Evolutionary conservation across 2,329 filamentous ascomycete species (phyloP), one percentile per base, ranked within the genome.

Genomic region (Exserohilum rostratum): DNA sequence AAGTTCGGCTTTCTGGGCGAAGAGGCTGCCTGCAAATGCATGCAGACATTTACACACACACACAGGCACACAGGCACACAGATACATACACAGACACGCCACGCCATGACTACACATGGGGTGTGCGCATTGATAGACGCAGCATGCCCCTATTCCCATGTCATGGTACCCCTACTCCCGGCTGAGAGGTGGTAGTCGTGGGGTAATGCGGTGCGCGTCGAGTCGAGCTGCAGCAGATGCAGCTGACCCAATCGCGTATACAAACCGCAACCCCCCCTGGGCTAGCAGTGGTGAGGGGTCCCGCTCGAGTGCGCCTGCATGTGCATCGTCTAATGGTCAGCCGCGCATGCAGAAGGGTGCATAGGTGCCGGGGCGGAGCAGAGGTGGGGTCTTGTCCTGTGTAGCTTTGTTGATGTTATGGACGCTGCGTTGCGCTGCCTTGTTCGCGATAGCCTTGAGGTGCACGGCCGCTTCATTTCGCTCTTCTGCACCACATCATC

Each of bases 401-500:
- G 48, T 25, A 45, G 39, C 52, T 46, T 53, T 60, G 55, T 64
- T 60, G 58, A 55, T 66, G 65, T 60, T 61, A 57, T 55, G 54
- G 33, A 34, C 40, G 4, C 22, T 5, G 22, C 9, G 27, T 51
- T 48, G 53, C 35, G 35, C 40, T 51, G 46, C 42, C 33, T 51
- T 43, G 38, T 29, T 38, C 47, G 53, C 39, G 37, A 44, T 58
- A 45, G 51, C 54, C 50, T 46, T 45, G 40, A 52, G 25, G 52
- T 38, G 50, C 53, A 53, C 55, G 55, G 48, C 35, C 49, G 31
- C 35, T 20, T 59, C 56, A 59, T 57, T 53, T 57, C 56, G 46
- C 43, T 52, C 52, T 34, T 50, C 64, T 66, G 64, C 69, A 69
- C 67, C 69, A 68, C 65, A 71, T 63, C 61, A 59, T 50, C 60